A percentile compares a stretch with the other conserved stretches of the same genome.
Conservation (phyloP, 441 rosid genomes). For the Aleurites moluccanus region DNA sequence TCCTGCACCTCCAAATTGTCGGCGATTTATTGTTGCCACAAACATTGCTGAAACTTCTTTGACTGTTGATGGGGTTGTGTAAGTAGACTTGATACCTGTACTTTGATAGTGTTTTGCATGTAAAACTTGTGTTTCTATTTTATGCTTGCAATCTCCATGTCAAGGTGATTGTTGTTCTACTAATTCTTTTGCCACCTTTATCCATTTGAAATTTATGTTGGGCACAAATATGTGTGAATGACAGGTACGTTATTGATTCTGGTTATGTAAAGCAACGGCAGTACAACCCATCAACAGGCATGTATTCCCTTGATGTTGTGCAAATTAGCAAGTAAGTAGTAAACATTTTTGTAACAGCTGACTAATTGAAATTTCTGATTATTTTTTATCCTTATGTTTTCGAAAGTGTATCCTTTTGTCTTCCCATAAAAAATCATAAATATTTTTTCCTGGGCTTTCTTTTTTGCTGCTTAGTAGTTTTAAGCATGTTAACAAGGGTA, state of each 20-base stretch:
- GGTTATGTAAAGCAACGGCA: slow-evolving; percentile 97
- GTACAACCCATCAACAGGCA: slow-evolving; percentile 90
- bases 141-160: slow-evolving; percentile 5
- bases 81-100: slow-evolving; percentile 46
- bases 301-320: slow-evolving; percentile 96
- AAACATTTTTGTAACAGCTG: not conserved
- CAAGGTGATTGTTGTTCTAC: slow-evolving; percentile 1
- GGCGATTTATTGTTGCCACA: slow-evolving; percentile 92
- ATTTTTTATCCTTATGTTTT: not conserved
- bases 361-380: not conserved
- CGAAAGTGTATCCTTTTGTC: not conserved
- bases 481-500: not conserved
- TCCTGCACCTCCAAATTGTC: slow-evolving; percentile 93
- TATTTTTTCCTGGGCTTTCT: not conserved
- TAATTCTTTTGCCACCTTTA: slow-evolving; percentile 12
- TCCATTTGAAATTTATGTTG: slow-evolving; percentile 3
- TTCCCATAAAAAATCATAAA: not conserved
- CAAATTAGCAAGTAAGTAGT: slow-evolving; percentile 93
- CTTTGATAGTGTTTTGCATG: slow-evolving; percentile 12
- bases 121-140: slow-evolving; percentile 2
- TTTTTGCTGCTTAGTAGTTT: not conserved
- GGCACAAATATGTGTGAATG: slow-evolving; percentile 25
- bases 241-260: slow-evolving; percentile 92
- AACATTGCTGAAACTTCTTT: slow-evolving; percentile 98
- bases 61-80: slow-evolving; percentile 99